Conservation (phyloP, 2,329 filamentous ascomycete species). For the Epichloe sp. region DNA sequence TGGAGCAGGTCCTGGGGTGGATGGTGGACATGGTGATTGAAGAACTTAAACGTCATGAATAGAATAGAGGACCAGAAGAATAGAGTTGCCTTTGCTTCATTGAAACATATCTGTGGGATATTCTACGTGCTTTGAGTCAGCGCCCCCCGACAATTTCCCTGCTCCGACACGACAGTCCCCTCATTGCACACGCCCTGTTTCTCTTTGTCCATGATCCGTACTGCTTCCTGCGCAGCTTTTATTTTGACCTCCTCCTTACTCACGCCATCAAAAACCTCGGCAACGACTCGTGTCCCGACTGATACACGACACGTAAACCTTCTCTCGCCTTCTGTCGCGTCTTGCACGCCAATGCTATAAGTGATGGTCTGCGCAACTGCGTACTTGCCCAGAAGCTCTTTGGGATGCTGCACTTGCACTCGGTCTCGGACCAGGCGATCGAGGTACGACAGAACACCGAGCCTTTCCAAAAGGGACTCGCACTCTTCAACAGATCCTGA, state of each 20-base stretch:
- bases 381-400: constrained; percentile 52
- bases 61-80: not conserved
- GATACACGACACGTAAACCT: constrained; percentile 33
- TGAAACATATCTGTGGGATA: not conserved
- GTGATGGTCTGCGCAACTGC: constrained; percentile 37
- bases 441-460: constrained; percentile 55
- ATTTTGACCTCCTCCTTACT: constrained; percentile 39
- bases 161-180: not conserved
- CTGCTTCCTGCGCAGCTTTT: constrained; percentile 40
- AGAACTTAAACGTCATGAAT: constrained; percentile 22
- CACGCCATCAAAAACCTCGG: constrained; percentile 30
- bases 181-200: not conserved
- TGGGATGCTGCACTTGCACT: constrained; percentile 50
- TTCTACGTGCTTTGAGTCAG: not conserved
- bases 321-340: constrained; percentile 10
- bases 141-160: not conserved
- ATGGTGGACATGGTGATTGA: constrained; percentile 49
- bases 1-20: constrained; percentile 54
- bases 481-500: constrained; percentile 50
- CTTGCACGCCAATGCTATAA: constrained; percentile 31
- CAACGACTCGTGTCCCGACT: constrained; percentile 34
- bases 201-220: constrained; percentile 21
- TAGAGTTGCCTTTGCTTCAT: not conserved
- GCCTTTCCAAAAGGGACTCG: constrained; percentile 40
- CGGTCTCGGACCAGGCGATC: constrained; percentile 43